Conservation (phyloP, 257 asterid genomes). For the Nyctanthes arbortristis region DNA sequence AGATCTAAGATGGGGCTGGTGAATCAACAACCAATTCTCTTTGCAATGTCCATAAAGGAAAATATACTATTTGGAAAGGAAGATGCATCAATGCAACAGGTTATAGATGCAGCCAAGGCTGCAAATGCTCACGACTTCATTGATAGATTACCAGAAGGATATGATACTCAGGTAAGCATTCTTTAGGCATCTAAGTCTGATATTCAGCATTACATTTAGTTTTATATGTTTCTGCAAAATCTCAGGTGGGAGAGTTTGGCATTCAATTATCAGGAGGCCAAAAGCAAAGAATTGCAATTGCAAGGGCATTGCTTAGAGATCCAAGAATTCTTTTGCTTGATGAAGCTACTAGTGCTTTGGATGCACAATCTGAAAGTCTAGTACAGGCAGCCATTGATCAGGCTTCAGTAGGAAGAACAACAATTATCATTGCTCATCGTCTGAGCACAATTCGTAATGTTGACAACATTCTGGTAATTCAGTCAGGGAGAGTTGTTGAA, state of each 20-base stretch:
- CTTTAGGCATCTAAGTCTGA: neutral
- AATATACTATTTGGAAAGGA: slow-evolving; percentile 72
- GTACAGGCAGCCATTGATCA: slow-evolving; percentile 68
- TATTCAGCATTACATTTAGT: neutral
- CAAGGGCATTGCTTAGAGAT: slow-evolving; percentile 63
- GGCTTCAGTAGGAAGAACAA: slow-evolving; percentile 67
- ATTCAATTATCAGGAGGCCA: slow-evolving; percentile 77
- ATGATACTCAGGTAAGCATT: slow-evolving; percentile 60
- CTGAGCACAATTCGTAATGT: slow-evolving; percentile 56
- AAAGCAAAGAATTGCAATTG: slow-evolving; percentile 78
- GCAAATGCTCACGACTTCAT: slow-evolving; percentile 82
- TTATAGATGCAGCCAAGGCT: slow-evolving; percentile 53
- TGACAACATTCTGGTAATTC: slow-evolving; percentile 52
- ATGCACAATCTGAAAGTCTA: slow-evolving; percentile 65
- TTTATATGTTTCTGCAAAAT: slow-evolving; percentile 12
- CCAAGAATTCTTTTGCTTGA: slow-evolving; percentile 75
- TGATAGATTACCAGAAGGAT: slow-evolving; percentile 51
- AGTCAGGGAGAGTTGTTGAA: slow-evolving; percentile 61
- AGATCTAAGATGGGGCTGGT: slow-evolving; percentile 78
- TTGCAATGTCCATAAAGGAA: slow-evolving; percentile 70
- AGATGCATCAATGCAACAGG: slow-evolving; percentile 56
- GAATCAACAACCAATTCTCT: slow-evolving; percentile 75
- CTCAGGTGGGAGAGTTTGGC: slow-evolving; percentile 80
- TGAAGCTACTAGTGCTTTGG: slow-evolving; percentile 85
- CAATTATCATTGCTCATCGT: slow-evolving; percentile 68